phyloP scores from a whole-genome alignment of 1,284 basidiomycete species.

The Cryptococcus maquisensis region DNA sequence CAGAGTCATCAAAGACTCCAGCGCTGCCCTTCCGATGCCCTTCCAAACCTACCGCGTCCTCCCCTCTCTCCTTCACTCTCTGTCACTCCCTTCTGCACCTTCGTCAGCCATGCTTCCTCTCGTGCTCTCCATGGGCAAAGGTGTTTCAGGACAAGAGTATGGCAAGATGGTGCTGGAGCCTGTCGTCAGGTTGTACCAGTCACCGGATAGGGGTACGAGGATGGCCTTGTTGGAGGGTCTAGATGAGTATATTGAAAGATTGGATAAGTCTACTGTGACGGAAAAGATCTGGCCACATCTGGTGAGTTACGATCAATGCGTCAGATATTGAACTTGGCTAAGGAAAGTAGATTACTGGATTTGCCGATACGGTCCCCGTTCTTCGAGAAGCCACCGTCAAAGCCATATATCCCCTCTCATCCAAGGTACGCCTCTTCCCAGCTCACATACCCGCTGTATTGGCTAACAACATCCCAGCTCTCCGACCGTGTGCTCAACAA shows the following conservation, averaged over 20 bases:
- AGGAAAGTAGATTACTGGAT: conserved; percentile 71
- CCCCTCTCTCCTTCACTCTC: conserved; percentile 76
- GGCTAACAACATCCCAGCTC: conserved; percentile 53
- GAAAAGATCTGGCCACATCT: conserved; percentile 92
- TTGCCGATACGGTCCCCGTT: conserved; percentile 86
- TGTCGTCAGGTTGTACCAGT: conserved; percentile 75
- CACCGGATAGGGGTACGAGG: conserved; percentile 84
- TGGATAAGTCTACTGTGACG: conserved; percentile 77
- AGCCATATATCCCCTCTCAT: conserved; percentile 74
- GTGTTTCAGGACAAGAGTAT: conserved; percentile 69
- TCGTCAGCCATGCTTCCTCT: conserved; percentile 75
- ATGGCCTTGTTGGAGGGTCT: conserved; percentile 90
- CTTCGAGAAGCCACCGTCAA: conserved; percentile 93
- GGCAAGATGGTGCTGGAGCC: conserved; percentile 65
- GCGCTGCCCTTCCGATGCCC: conserved; percentile 74
- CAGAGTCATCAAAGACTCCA: conserved; percentile 74
- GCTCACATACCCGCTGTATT: background rate
- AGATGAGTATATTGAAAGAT: conserved; percentile 74
- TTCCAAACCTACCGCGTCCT: conserved; percentile 83
- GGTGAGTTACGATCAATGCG: conserved; percentile 51
- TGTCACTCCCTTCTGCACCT: conserved; percentile 78
- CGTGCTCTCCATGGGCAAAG: conserved; percentile 71
- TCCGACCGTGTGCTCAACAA: conserved; percentile 93
- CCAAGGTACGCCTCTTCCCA: conserved; percentile 60
- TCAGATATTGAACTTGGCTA: background rate